Evolutionary conservation across 345 rosid genomes (phyloP), one percentile per base, ranked within the genome.

Genomic region (Arabis alpina): DNA sequence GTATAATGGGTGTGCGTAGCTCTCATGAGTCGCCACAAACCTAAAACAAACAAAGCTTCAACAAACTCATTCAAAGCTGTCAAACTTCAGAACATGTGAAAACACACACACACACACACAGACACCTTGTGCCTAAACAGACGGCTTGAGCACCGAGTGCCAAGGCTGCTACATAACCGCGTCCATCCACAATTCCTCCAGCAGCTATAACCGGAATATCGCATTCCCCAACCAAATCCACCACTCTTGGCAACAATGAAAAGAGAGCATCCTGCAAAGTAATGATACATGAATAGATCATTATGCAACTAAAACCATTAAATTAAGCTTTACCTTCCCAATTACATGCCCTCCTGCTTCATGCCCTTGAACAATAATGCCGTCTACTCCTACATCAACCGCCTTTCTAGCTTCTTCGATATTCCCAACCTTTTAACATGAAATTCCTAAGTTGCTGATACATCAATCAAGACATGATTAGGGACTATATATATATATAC

Each of bases 281-380:
- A 3, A 54, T 39, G 41, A 64, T 56, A 51, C 1, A 61, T 61
- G 15, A 8, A 27, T 4, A 39, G 1, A 4, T 43, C 32, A 28
- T 3, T 4, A 34, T 12, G 44, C 16, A 68, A 47, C 9, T 14
- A 19, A 10, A 24, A 2, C 8, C 30, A 27, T 27, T 19, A 19
- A 19, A 51, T 27, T 34, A 68, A 37, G 49, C 59, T 36, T 32
- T 66, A 89, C 97, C 91, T 87, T 87, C 52, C 98, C 91, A 58
- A 83, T 83, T 8, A 92, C 85, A 82, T 92, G 96, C 10, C 98
- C 98, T 34, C 94, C 96, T 10, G 94, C 98, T 85, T 88, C 98
- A 48, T 76, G 85, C 47, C 94, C 98, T 83, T 92, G 98, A 63
- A 92, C 87, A 30, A 88, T 89, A 64, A 92, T 88, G 0, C 94